Percentiles rank a stretch among this genome's conserved stretches.
These are phyloP conservation scores for Schizothecium vesticola DNA, from an alignment of 495 filamentous ascomycete species.

Conservation along the genomic window DNA sequence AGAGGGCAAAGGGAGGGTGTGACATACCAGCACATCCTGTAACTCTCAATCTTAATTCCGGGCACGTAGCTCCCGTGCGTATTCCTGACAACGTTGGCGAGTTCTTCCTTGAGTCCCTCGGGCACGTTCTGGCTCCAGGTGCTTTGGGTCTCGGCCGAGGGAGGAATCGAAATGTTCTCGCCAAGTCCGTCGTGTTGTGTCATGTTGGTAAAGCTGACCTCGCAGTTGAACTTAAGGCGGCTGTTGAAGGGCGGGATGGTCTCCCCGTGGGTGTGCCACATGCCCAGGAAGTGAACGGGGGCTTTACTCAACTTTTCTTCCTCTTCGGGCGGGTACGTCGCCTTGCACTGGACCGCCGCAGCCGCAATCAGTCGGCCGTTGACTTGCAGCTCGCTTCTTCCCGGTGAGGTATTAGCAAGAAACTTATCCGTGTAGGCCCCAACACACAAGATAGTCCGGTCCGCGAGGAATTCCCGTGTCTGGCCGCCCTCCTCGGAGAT, in stretches of 20 bases:
- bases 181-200: not conserved
- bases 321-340: not conserved
- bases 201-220: constrained; percentile 8
- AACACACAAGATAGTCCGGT: not conserved
- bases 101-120: constrained; percentile 4
- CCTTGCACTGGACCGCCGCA: constrained; percentile 3
- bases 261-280: constrained; percentile 6
- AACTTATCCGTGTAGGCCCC: not conserved
- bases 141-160: not conserved
- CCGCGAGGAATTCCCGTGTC: not conserved
- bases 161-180: constrained; percentile 4
- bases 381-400: not conserved
- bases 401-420: not conserved
- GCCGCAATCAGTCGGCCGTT: constrained; percentile 1
- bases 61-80: not conserved
- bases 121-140: constrained; percentile 6
- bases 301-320: not conserved
- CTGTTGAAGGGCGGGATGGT: constrained; percentile 2
- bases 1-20: too few relatives aligned
- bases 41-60: constrained; percentile 3
- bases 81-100: not conserved
- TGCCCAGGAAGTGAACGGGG: constrained; percentile 2
- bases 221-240: constrained; percentile 2
- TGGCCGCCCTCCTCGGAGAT: not conserved
- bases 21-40: constrained; percentile 7